phyloP scores from a whole-genome alignment of 2,329 filamentous ascomycete species.

The Trichophaea hybrida region DNA sequence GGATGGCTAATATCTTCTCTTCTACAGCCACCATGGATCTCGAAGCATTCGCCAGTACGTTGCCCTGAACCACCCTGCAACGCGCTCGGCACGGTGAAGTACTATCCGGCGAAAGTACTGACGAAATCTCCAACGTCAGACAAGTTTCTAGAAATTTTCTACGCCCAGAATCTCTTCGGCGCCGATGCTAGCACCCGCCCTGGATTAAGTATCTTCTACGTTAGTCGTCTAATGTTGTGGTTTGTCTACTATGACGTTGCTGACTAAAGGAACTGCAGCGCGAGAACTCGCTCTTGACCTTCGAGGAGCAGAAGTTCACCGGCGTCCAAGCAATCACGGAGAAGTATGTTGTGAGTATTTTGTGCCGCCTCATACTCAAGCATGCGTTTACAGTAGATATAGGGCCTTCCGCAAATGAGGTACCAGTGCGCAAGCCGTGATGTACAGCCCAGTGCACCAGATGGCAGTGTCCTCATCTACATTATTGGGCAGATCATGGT shows the following conservation, averaged over 20 bases:
- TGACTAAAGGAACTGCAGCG: not conserved
- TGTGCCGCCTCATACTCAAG: not conserved
- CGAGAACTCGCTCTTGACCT: not conserved
- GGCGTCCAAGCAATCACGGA: not conserved
- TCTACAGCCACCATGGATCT: not conserved
- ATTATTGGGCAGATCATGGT: conserved; percentile 9
- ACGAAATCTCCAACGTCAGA: not conserved
- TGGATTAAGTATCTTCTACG: not conserved
- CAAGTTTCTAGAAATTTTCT: not conserved
- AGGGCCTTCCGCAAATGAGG: not conserved
- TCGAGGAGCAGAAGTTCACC: not conserved
- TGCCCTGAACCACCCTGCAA: not conserved
- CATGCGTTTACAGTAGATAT: not conserved
- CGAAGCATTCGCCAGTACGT: not conserved
- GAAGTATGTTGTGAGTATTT: not conserved
- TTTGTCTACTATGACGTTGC: not conserved
- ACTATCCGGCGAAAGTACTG: not conserved
- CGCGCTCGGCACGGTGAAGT: not conserved
- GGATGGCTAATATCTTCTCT: not conserved
- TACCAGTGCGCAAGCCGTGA: not conserved
- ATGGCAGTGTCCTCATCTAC: not conserved
- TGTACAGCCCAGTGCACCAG: not conserved
- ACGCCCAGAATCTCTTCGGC: not conserved
- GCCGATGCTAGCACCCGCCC: not conserved
- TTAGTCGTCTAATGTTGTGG: not conserved